These are phyloP conservation scores for Curvularia verruculosa DNA, from an alignment of 2,329 filamentous ascomycete genomes.

Conservation along the genomic window DNA sequence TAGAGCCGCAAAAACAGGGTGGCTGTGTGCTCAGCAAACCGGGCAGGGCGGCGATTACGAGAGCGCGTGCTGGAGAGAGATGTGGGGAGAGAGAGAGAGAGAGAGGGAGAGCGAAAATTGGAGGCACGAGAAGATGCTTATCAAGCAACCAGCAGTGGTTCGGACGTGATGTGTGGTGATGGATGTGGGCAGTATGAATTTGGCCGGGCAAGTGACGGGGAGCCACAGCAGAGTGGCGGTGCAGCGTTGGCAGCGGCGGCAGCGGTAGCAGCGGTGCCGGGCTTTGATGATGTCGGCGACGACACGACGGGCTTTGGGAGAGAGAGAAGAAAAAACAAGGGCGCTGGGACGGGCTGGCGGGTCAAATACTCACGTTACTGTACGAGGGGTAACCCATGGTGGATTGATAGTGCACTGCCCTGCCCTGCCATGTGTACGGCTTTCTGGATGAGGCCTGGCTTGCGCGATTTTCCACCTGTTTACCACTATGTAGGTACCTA, in stretches of 20 bases:
- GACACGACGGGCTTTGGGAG: neutral
- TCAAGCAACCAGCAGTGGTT: constrained; percentile 10
- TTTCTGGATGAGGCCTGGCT: constrained; percentile 19
- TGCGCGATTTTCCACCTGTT: constrained; percentile 16
- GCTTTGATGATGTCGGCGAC: constrained; percentile 15
- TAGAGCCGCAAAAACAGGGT: constrained; percentile 42
- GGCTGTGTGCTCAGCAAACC: constrained; percentile 15
- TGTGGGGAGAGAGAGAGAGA: no score
- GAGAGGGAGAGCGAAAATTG: neutral
- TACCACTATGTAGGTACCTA: constrained; percentile 8
- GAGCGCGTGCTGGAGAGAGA: constrained; percentile 13
- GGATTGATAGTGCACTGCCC: constrained; percentile 14
- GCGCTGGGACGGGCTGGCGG: neutral
- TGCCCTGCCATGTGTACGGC: constrained; percentile 13
- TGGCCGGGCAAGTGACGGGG: neutral
- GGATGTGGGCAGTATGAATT: no score
- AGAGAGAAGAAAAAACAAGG: neutral
- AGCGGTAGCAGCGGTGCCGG: neutral
- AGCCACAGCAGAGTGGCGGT: constrained; percentile 17
- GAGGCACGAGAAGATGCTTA: constrained; percentile 3
- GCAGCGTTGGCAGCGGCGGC: neutral
- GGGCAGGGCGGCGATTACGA: constrained; percentile 1
- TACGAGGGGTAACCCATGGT: constrained; percentile 15
- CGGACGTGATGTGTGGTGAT: constrained; percentile 1
- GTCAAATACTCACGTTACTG: constrained; percentile 14